Base-by-base conservation (phyloP, 2,329 filamentous ascomycete species). In the Colletotrichum chlorophyti region DNA sequence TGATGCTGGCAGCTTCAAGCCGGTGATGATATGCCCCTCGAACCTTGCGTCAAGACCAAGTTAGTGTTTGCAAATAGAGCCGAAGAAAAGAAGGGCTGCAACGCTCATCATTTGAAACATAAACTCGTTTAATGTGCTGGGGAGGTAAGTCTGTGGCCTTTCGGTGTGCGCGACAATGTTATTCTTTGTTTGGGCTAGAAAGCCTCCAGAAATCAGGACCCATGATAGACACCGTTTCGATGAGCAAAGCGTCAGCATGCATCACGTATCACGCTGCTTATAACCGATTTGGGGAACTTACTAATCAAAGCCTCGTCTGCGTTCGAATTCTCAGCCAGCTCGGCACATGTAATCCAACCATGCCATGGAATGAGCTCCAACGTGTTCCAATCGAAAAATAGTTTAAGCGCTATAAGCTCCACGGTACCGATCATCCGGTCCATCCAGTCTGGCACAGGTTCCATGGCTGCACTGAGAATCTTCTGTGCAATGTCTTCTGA, bases 361-460 rank as follows among this genome's bases (percentile, higher is more conserved):
- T 65, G 63, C 2, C 45, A 14, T 0, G 72, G 71, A 17, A 76
- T 71, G 2, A 55, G 41, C 6, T 71, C 68, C 45, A 75, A 74
- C 0, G 62, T 67, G 8, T 65, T 63, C 70, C 72, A 73, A 32
- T 69, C 63, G 24, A 68, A 55, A 46, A 74, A 73, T 4, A 73
- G 55, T 2, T 65, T 64, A 6, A 68, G 29, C 14, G 40, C 19
- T 6, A 49, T 21, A 4, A 57, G 1, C 27, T 60, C 50, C 24
- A 35, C 26, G 6, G 11, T 15, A 3, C 7, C 45, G 7, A 27
- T 29, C 21, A 26, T 24, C 32, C 41, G 31, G 6, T 49, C 54
- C 59, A 60, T 55, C 53, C 50, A 61, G 19, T 57, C 45, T 3
- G 61, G 59, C 3, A 31, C 24, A 11, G 53, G 23, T 10, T 40